Conservation (phyloP, 371 early-diverging fungal genomes). For the Batkoa obscura region DNA sequence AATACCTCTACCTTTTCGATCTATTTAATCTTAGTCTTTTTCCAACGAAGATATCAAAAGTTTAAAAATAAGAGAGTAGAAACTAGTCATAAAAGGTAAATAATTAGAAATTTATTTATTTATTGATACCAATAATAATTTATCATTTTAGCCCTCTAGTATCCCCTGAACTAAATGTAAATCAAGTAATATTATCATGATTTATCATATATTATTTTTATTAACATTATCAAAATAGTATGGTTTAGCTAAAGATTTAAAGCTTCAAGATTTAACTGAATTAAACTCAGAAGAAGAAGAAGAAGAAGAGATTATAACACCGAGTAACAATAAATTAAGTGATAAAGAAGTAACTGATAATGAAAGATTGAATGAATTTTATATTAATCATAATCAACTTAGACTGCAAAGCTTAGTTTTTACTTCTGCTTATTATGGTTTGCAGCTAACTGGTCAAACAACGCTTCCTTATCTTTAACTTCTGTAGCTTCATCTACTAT, state of each 20-base stretch:
- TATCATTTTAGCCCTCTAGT: neutral
- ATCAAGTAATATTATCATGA: no score
- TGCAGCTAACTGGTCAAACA: slow-evolving; percentile 50
- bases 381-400: slow-evolving; percentile 10
- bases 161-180: no score
- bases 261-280: no score
- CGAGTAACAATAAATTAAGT: neutral
- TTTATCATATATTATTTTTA: no score
- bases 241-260: no score
- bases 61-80: neutral
- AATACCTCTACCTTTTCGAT: slow-evolving; percentile 61
- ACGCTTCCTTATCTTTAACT: slow-evolving; percentile 57
- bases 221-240: no score
- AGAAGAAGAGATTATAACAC: neutral
- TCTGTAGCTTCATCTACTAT: slow-evolving; percentile 68
- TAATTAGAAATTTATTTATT: neutral
- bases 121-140: neutral
- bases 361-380: neutral
- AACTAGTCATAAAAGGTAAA: neutral
- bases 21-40: slow-evolving; percentile 27
- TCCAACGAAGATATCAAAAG: neutral
- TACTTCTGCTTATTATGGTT: slow-evolving; percentile 66
- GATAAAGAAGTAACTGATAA: neutral
- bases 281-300: neutral
- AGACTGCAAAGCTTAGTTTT: slow-evolving; percentile 46